Evolutionary conservation across 106 monocot genomes (phyloP), one percentile per base, ranked within the genome.

Genomic region (Alisma plantagoaquatica): DNA sequence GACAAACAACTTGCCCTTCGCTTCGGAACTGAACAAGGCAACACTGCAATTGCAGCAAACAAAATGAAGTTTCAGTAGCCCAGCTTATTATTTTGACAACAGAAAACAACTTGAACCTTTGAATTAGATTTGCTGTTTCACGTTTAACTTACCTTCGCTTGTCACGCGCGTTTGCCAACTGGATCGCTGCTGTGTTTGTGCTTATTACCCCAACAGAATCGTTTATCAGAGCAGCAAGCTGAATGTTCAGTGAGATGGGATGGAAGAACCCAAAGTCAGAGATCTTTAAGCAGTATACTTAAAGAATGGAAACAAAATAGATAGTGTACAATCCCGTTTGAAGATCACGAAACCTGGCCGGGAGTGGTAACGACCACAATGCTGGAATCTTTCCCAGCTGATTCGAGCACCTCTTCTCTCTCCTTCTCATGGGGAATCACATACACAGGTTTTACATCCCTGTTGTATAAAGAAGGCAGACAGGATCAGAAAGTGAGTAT

Each of bases 391-490:
- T 71, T 58, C 41, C 86, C 82, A 23, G 69, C 66, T 41, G 30
- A 33, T 70, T 92, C 86, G 64, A 81, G 61, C 17, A 92, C 70
- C 10, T 80, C 86, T 57, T 92, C 87, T 56, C 92, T 68, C 54
- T 71, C 76, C 44, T 83, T 93, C 64, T 93, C 86, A 70, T 93
- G 92, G 27, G 87, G 87, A 33, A 93, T 93, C 51, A 93, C 87
- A 66, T 77, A 86, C 11, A 93, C 50, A 30, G 79, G 86, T 59
- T 79, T 83, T 0, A 54, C 21, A 23, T 69, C 83, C 61, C 76
- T 93, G 79, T 29, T 73, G 27, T 5, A 30, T 43, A 49, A 38
- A 38, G 35, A 6, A 6, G 14, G 6, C 35, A 38, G 35, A 14
- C 9, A 38, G 35, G 6, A 38, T 7, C 14, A 7, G 14, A 14